Percentiles rank a stretch among this genome's conserved stretches.
Evolutionary conservation across 257 asterid species (phyloP).

Genomic region (Solanum virginianum): DNA sequence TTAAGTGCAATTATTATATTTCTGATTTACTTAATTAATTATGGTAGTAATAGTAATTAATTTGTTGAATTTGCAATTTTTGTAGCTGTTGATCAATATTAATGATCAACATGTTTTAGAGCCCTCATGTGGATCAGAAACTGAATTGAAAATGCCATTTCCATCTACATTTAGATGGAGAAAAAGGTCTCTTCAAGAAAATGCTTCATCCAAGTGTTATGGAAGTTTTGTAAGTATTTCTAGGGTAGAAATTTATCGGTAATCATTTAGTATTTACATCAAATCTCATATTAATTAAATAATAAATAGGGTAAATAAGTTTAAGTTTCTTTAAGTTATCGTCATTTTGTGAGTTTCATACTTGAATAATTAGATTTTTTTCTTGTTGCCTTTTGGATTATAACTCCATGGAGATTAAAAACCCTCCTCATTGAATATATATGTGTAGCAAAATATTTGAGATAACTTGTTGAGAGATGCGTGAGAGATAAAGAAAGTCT

Average conservation of each 20-base stretch:
- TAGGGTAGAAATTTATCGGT: background rate
- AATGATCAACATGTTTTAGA: slow-evolving; percentile 4
- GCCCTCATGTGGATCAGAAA: slow-evolving; percentile 1
- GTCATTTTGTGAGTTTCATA: background rate
- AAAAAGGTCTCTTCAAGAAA: slow-evolving; percentile 6
- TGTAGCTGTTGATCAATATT: background rate
- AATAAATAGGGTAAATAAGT: background rate
- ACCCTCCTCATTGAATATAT: background rate
- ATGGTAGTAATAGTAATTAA: background rate
- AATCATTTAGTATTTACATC: fast-evolving
- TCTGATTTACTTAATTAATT: background rate
- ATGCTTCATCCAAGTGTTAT: background rate
- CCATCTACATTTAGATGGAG: background rate
- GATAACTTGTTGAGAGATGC: background rate
- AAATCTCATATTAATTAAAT: background rate
- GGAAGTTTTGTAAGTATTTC: background rate
- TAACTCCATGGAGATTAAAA: background rate
- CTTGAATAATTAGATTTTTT: background rate
- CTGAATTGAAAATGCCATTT: background rate
- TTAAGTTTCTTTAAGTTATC: background rate
- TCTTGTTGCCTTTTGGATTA: background rate
- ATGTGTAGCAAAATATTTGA: background rate
- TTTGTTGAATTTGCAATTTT: background rate
- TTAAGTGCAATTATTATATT: background rate
- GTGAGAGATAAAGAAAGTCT: too few relatives aligned